These are phyloP conservation scores for Trypanosoma brucei DNA, from an alignment of 208 protist genomes.

Conservation along the genomic window DNA sequence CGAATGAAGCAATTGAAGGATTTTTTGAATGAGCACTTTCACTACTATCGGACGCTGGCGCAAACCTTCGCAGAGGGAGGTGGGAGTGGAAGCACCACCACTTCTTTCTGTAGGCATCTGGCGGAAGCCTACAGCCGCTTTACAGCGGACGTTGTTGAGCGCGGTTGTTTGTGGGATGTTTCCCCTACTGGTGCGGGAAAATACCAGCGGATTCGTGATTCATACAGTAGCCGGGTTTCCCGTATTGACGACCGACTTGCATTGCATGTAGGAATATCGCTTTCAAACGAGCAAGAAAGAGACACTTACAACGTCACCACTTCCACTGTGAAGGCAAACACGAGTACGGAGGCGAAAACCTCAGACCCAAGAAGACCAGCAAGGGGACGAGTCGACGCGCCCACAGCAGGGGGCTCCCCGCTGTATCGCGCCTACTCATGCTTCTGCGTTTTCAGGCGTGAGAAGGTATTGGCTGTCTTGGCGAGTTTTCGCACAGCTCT, in stretches of 20 bases:
- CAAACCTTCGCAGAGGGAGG: slow-evolving; percentile 12
- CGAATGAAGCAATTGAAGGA: slow-evolving; percentile 15
- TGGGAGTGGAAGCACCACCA: neutral
- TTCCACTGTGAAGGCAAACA: neutral
- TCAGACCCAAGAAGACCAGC: too few species aligned
- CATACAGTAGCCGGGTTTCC: slow-evolving; percentile 40
- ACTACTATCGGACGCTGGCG: slow-evolving; percentile 16
- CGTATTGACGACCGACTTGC: slow-evolving; percentile 71
- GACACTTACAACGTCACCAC: slow-evolving; percentile 4
- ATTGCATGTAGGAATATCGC: slow-evolving; percentile 47
- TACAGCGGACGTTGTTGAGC: neutral
- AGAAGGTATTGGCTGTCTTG: slow-evolving; percentile 65
- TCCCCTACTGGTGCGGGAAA: slow-evolving; percentile 23
- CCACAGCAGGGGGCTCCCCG: neutral
- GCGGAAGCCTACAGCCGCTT: slow-evolving; percentile 42
- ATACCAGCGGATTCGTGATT: slow-evolving; percentile 36
- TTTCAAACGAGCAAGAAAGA: slow-evolving; percentile 51
- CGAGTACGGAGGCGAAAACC: neutral
- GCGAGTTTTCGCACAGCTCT: slow-evolving; percentile 60
- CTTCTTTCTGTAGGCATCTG: slow-evolving; percentile 35
- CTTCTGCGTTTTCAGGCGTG: slow-evolving; percentile 63
- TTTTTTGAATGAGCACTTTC: slow-evolving; percentile 29
- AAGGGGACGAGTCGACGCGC: too few species aligned
- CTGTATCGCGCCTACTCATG: slow-evolving; percentile 55
- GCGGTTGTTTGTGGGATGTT: slow-evolving; percentile 40